Conservation (phyloP, 805 yeast genomes). For the Scheffersomyces lignosus region DNA sequence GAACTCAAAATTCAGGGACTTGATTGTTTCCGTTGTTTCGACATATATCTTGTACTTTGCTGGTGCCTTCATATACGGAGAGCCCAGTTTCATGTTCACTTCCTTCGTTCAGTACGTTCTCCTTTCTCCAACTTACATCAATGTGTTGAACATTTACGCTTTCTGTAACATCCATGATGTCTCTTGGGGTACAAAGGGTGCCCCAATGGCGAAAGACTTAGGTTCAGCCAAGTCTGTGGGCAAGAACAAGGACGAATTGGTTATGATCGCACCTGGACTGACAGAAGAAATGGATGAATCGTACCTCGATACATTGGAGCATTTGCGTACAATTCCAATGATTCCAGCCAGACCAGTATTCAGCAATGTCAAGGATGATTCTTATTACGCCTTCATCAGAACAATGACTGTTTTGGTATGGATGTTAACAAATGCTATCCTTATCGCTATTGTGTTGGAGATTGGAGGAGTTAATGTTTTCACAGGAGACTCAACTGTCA, state of each 20-base stretch:
- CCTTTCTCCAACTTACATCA: slow-evolving; percentile 85
- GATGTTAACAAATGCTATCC: slow-evolving; percentile 82
- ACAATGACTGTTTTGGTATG: slow-evolving; percentile 86
- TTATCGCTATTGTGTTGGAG: slow-evolving; percentile 80
- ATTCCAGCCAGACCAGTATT: slow-evolving; percentile 20
- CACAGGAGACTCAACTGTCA: slow-evolving; percentile 29
- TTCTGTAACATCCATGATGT: slow-evolving; percentile 95
- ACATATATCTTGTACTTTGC: slow-evolving; percentile 80
- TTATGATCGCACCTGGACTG: slow-evolving; percentile 62
- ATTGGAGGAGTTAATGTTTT: slow-evolving; percentile 70
- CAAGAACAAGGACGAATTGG: slow-evolving; percentile 36
- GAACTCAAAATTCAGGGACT: slow-evolving; percentile 76
- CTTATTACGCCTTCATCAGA: slow-evolving; percentile 88
- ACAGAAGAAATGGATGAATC: slow-evolving; percentile 72
- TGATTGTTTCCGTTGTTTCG: slow-evolving; percentile 80
- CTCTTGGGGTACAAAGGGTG: slow-evolving; percentile 97
- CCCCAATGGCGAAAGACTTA: slow-evolving; percentile 61
- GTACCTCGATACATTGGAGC: slow-evolving; percentile 64
- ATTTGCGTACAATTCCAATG: slow-evolving; percentile 44
- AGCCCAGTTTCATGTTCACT: slow-evolving; percentile 92
- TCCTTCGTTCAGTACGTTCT: slow-evolving; percentile 81
- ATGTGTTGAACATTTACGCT: slow-evolving; percentile 89
- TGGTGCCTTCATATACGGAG: slow-evolving; percentile 78
- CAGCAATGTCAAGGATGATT: slow-evolving; percentile 45
- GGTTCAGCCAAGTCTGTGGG: slow-evolving; percentile 75